Conservation (phyloP, 495 filamentous ascomycete genomes). For the Patellaria atrata region DNA sequence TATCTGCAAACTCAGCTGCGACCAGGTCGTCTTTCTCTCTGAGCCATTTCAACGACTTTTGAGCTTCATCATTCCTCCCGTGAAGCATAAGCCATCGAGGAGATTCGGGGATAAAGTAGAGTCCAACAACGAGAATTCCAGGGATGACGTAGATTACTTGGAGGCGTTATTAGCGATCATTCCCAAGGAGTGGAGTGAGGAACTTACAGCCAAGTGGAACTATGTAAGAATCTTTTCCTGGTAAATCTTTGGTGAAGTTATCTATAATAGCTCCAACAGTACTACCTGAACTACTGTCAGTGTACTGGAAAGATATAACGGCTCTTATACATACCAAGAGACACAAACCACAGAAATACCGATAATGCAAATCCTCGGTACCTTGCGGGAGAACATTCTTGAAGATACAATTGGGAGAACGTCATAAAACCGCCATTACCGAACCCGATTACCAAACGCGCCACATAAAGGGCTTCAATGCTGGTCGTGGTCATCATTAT, state of each 20-base stretch:
- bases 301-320: too few relatives aligned
- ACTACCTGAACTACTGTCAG: too few relatives aligned
- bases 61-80: conserved; percentile 35
- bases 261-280: conserved; percentile 50
- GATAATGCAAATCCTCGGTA: too few relatives aligned
- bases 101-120: conserved; percentile 49
- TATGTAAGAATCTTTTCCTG: conserved; percentile 35
- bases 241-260: conserved; percentile 38
- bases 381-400: conserved; percentile 13
- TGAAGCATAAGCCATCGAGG: conserved; percentile 47
- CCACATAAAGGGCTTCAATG: conserved; percentile 14
- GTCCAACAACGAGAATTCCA: conserved; percentile 32
- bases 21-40: conserved; percentile 33
- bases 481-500: conserved; percentile 18
- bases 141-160: conserved; percentile 45
- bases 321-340: too few relatives aligned
- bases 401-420: conserved; percentile 16
- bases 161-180: too few relatives aligned
- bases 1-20: conserved; percentile 36
- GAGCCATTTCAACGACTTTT: conserved; percentile 32
- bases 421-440: conserved; percentile 18
- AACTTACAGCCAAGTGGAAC: conserved; percentile 46
- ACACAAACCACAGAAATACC: too few relatives aligned
- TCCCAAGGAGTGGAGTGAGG: too few relatives aligned
- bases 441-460: conserved; percentile 13